phyloP scores from a whole-genome alignment of 1,139 yeast species.

The Insectozyma bohioensis region DNA sequence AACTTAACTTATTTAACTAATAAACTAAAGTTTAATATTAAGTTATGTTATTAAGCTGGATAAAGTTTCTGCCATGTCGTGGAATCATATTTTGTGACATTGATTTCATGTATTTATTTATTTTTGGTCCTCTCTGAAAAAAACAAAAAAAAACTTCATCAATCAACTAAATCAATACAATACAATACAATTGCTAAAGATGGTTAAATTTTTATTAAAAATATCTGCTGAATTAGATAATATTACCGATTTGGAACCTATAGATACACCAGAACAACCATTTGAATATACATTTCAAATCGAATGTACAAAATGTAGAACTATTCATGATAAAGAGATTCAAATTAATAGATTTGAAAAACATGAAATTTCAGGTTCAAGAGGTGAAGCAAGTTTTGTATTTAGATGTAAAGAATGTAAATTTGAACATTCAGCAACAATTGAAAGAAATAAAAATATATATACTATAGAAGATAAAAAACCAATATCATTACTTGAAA shows the following conservation, averaged over 20 bases:
- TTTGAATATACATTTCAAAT: conserved; percentile 75
- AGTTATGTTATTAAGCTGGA: too few species aligned
- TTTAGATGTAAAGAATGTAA: conserved; percentile 75
- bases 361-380: conserved; percentile 66
- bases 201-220: conserved; percentile 48
- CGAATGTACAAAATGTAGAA: conserved; percentile 79
- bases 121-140: too few species aligned
- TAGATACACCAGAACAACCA: conserved; percentile 59
- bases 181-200: conserved; percentile 11
- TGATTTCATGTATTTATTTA: too few species aligned
- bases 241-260: conserved; percentile 64
- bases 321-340: conserved; percentile 71
- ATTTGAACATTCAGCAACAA: conserved; percentile 37
- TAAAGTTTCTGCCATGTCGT: too few species aligned
- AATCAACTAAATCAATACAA: too few species aligned
- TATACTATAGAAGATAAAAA: conserved; percentile 26
- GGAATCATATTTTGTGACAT: too few species aligned
- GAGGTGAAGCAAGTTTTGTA: conserved; percentile 83
- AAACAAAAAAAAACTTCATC: too few species aligned
- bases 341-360: conserved; percentile 63
- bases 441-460: conserved; percentile 33
- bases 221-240: conserved; percentile 61
- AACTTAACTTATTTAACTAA: too few species aligned
- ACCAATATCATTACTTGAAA: conserved; percentile 52
- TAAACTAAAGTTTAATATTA: too few species aligned